Percentiles rank a stretch among this genome's conserved stretches.
Evolutionary conservation across 2,329 filamentous ascomycete genomes (phyloP).

Genomic region (Zymoseptoria ardabiliae): DNA sequence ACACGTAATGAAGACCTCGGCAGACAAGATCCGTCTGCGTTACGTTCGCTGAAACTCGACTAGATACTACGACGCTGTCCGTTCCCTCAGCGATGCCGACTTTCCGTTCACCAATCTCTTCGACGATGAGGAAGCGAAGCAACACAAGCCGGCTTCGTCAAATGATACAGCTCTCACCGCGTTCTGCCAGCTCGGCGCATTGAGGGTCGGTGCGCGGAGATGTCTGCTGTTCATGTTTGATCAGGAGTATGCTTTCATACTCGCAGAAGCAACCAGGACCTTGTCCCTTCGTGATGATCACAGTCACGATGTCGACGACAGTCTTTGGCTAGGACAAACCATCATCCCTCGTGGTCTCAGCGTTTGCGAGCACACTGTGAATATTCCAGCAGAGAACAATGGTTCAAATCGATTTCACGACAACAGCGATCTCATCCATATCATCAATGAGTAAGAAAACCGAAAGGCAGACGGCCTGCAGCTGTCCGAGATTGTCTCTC

Average conservation of each 20-base stretch:
- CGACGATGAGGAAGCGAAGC: neutral
- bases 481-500: no score
- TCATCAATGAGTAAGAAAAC: conserved; percentile 24
- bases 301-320: conserved; percentile 18
- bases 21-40: neutral
- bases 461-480: no score
- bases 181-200: conserved; percentile 47
- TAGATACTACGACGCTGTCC: conserved; percentile 1
- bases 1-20: neutral
- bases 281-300: conserved; percentile 33
- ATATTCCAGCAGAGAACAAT: conserved; percentile 12
- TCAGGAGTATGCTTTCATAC: conserved; percentile 42
- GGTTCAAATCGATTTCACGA: conserved; percentile 14
- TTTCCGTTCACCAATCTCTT: neutral
- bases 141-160: conserved; percentile 1
- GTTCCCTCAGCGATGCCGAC: neutral
- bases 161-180: conserved; percentile 33
- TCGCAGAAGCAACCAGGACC: conserved; percentile 47
- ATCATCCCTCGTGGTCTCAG: conserved; percentile 24
- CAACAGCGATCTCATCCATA: conserved; percentile 4
- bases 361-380: conserved; percentile 27
- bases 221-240: conserved; percentile 50
- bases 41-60: neutral
- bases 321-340: conserved; percentile 26
- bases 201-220: conserved; percentile 42